phyloP scores from a whole-genome alignment of 2,329 filamentous ascomycete species.

The Periconia digitata region DNA sequence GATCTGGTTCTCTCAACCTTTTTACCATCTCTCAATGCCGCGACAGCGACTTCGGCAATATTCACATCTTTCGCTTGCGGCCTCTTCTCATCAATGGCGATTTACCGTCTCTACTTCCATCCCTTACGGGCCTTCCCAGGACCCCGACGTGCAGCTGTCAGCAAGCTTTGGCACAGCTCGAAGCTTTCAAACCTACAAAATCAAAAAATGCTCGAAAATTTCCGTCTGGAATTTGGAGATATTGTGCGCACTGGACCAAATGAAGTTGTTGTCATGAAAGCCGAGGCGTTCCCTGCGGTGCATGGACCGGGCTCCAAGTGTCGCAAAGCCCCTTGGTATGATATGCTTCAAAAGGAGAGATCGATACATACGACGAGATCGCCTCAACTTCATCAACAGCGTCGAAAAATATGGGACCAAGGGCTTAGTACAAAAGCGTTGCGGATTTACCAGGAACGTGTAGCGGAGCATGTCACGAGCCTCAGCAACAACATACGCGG shows the following conservation, averaged over 20 bases:
- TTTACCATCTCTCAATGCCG: not conserved
- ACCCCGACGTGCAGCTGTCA: constrained; percentile 18
- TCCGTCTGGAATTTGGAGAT: constrained; percentile 36
- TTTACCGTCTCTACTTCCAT: constrained; percentile 43
- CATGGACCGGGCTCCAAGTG: constrained; percentile 4
- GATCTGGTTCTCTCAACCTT: not conserved
- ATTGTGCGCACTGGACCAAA: constrained; percentile 19
- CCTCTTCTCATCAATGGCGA: constrained; percentile 3
- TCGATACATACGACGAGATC: constrained; percentile 3
- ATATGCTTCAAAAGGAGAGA: constrained; percentile 4
- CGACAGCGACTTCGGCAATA: not conserved
- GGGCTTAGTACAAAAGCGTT: constrained; percentile 47
- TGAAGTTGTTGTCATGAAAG: constrained; percentile 13
- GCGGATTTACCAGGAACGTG: constrained; percentile 39
- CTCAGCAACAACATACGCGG: constrained; percentile 24
- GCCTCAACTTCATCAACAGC: constrained; percentile 9
- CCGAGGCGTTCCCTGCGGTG: constrained; percentile 4
- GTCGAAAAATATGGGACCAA: constrained; percentile 37
- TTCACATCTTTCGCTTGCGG: not conserved
- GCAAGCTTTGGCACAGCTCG: constrained; percentile 9
- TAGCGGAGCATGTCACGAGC: constrained; percentile 36
- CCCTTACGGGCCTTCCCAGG: constrained; percentile 44
- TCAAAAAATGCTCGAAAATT: constrained; percentile 6
- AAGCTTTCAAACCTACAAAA: constrained; percentile 11
- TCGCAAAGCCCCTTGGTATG: constrained; percentile 11